Percentiles rank a stretch among this genome's conserved stretches.
Evolutionary conservation across 2,329 filamentous ascomycete species (phyloP).

Genomic region (Aspergillus japonicus): DNA sequence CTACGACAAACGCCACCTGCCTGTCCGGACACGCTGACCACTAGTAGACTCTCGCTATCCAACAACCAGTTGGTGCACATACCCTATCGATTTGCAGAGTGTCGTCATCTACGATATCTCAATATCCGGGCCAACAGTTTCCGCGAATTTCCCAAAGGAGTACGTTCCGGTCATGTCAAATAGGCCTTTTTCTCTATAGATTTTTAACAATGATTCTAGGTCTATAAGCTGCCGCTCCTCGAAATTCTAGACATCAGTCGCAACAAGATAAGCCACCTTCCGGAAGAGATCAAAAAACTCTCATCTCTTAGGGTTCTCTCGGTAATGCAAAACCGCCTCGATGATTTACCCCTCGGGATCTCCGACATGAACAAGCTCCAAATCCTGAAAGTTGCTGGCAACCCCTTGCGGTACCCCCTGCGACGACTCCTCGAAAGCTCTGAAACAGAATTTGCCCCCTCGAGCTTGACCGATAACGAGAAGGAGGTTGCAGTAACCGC

Average conservation of each 20-base stretch:
- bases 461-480: conserved; percentile 57
- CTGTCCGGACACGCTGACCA: conserved; percentile 14
- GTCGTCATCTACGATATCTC: conserved; percentile 50
- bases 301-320: conserved; percentile 86
- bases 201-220: conserved; percentile 50
- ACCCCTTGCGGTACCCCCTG: conserved; percentile 78
- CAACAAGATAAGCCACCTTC: conserved; percentile 77
- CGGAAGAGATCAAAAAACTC: conserved; percentile 75
- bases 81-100: conserved; percentile 49
- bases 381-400: conserved; percentile 85
- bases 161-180: conserved; percentile 41
- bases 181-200: no score
- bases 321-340: conserved; percentile 81
- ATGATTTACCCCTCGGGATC: conserved; percentile 76
- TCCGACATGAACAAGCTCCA: conserved; percentile 88
- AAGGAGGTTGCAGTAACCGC: conserved; percentile 60
- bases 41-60: conserved; percentile 48
- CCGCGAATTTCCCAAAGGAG: conserved; percentile 62
- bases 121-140: conserved; percentile 52
- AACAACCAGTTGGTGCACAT: conserved; percentile 53
- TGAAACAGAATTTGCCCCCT: conserved; percentile 62
- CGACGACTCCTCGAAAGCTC: conserved; percentile 65
- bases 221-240: conserved; percentile 80
- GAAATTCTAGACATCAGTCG: conserved; percentile 91
- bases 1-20: neutral